phyloP scores from a whole-genome alignment of 495 filamentous ascomycete genomes.

The Penicillium paxilli region DNA sequence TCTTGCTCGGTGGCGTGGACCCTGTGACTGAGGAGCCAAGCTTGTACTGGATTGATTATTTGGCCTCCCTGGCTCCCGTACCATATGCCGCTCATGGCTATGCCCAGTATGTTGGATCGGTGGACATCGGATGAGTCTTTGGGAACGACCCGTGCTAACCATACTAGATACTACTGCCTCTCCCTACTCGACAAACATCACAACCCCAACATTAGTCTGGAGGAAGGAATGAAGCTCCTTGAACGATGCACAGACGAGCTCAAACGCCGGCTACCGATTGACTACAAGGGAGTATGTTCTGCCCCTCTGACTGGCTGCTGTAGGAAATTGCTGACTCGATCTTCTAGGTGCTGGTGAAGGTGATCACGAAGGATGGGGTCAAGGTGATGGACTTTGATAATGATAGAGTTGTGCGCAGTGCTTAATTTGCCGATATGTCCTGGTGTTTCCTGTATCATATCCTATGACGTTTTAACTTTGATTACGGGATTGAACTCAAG shows the following conservation, averaged over 20 bases:
- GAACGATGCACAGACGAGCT: constrained; percentile 94
- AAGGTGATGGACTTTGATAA: constrained; percentile 77
- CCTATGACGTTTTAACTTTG: constrained; percentile 33
- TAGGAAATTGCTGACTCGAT: constrained; percentile 11
- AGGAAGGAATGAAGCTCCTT: constrained; percentile 85
- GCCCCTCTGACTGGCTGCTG: background rate
- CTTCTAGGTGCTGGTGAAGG: constrained; percentile 77
- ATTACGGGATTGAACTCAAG: constrained; percentile 27
- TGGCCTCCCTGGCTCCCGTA: constrained; percentile 81
- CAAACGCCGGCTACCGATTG: constrained; percentile 91
- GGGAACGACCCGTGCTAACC: constrained; percentile 20
- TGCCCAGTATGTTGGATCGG: constrained; percentile 75
- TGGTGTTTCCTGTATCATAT: constrained; percentile 46
- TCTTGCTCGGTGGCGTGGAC: constrained; percentile 90
- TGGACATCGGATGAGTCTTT: background rate
- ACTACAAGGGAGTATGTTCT: constrained; percentile 84
- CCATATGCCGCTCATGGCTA: constrained; percentile 98
- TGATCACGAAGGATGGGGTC: constrained; percentile 89
- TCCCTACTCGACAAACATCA: constrained; percentile 98
- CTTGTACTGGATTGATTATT: constrained; percentile 96
- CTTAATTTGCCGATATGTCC: constrained; percentile 49
- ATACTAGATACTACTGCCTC: constrained; percentile 81
- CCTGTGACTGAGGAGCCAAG: constrained; percentile 81
- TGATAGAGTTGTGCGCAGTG: constrained; percentile 66
- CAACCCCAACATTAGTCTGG: constrained; percentile 85